phyloP scores from a whole-genome alignment of 2,329 filamentous ascomycete genomes.

The Sporothrix brasiliensis region DNA sequence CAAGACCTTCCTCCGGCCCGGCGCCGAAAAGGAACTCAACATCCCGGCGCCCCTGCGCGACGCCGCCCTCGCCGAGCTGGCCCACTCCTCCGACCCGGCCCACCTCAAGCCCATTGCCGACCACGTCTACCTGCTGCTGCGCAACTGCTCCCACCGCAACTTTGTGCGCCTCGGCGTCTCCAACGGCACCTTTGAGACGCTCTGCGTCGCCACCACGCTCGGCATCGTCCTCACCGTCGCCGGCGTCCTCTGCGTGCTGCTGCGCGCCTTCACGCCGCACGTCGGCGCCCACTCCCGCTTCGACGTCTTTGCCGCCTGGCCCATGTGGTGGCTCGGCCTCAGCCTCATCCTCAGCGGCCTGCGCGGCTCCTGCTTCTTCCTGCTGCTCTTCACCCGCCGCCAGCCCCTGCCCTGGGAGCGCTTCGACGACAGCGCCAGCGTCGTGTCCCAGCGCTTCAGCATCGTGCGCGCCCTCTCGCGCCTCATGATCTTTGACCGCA shows the following conservation, averaged over 20 bases:
- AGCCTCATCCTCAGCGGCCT: constrained; percentile 50
- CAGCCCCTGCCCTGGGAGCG: constrained; percentile 54
- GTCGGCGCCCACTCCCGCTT: constrained; percentile 48
- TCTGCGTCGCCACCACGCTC: constrained; percentile 51
- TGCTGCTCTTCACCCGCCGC: constrained; percentile 51
- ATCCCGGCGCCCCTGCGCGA: constrained; percentile 50
- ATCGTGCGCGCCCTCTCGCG: constrained; percentile 43
- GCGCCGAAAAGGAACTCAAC: constrained; percentile 52
- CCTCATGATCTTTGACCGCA: constrained; percentile 54
- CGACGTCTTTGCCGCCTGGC: constrained; percentile 50
- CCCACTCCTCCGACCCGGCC: constrained; percentile 45
- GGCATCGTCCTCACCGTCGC: constrained; percentile 48
- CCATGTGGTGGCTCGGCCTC: constrained; percentile 51
- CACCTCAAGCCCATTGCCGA: constrained; percentile 50
- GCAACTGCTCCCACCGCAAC: constrained; percentile 54
- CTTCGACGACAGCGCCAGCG: constrained; percentile 46
- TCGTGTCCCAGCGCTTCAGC: constrained; percentile 37
- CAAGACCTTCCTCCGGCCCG: constrained; percentile 48
- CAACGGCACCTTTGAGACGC: constrained; percentile 55
- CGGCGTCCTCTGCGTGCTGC: constrained; percentile 48
- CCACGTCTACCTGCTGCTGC: constrained; percentile 52
- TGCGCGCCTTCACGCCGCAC: constrained; percentile 47
- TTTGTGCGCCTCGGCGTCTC: constrained; percentile 58
- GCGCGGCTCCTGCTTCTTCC: constrained; percentile 53
- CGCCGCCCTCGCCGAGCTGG: constrained; percentile 45